These are phyloP conservation scores for Xerocomus cyaneibrunnescens DNA, from an alignment of 1,284 basidiomycete genomes.

Conservation along the genomic window DNA sequence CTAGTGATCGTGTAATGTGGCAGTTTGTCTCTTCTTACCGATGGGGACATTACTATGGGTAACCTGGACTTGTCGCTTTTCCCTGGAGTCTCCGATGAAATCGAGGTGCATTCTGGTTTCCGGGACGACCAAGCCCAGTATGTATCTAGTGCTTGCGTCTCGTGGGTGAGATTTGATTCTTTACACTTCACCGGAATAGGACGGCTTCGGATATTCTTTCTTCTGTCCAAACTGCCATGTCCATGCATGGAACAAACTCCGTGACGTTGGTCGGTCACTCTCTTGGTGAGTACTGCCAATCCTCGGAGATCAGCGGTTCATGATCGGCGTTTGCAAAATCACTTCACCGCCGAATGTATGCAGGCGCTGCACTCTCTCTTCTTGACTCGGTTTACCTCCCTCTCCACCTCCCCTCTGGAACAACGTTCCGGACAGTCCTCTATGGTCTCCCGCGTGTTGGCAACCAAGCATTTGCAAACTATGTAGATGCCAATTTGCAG, in stretches of 20 bases:
- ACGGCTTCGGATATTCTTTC: constrained; percentile 49
- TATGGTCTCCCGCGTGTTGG: constrained; percentile 66
- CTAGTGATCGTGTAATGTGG: neutral
- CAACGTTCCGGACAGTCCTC: constrained; percentile 36
- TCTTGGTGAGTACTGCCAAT: constrained; percentile 38
- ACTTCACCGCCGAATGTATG: neutral
- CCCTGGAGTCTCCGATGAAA: constrained; percentile 49
- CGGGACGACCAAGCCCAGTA: constrained; percentile 51
- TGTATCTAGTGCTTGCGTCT: constrained; percentile 7
- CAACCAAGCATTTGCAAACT: constrained; percentile 59
- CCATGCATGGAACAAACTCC: constrained; percentile 37
- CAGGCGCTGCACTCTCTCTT: constrained; percentile 51
- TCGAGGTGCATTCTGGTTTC: constrained; percentile 62
- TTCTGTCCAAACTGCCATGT: constrained; percentile 46
- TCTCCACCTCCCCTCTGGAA: constrained; percentile 35
- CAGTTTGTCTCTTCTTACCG: constrained; percentile 54
- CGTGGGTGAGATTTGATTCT: neutral
- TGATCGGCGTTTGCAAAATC: neutral
- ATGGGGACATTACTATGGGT: constrained; percentile 43
- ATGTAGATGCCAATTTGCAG: constrained; percentile 47
- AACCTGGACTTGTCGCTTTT: constrained; percentile 50
- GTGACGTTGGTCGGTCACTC: constrained; percentile 59
- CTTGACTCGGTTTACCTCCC: constrained; percentile 45
- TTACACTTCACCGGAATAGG: constrained; percentile 29
- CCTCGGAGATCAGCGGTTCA: neutral